Conservation (phyloP, 2,329 filamentous ascomycete genomes). For the Cordyceps javanica region DNA sequence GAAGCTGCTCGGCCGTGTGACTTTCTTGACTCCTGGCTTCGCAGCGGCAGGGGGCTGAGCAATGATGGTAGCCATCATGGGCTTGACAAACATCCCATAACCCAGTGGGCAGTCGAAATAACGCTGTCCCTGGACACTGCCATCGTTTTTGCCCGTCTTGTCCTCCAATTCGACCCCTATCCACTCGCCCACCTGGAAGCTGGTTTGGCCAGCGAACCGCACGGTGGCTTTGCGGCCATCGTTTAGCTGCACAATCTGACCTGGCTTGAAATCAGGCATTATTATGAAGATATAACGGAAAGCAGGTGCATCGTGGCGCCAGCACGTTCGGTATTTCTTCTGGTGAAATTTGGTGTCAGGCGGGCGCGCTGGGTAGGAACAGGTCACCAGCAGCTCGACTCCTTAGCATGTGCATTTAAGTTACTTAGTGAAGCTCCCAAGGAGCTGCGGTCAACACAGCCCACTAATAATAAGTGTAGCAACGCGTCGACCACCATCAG, state of each 20-base stretch:
- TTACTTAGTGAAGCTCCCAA: neutral
- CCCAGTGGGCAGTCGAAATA: constrained; percentile 83
- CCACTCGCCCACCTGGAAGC: constrained; percentile 80
- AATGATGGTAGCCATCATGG: constrained; percentile 58
- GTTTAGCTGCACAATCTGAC: constrained; percentile 71
- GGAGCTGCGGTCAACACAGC: neutral
- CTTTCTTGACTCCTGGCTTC: constrained; percentile 33
- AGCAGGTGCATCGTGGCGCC: constrained; percentile 28
- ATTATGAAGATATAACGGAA: constrained; percentile 27
- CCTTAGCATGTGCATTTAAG: neutral
- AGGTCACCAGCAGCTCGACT: neutral
- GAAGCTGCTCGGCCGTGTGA: constrained; percentile 48
- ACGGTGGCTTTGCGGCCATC: constrained; percentile 73
- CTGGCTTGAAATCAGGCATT: constrained; percentile 55
- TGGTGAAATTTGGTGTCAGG: neutral
- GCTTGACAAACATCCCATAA: constrained; percentile 77
- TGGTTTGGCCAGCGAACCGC: constrained; percentile 73
- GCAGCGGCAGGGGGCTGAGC: constrained; percentile 38
- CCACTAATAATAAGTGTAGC: neutral
- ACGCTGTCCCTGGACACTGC: constrained; percentile 75
- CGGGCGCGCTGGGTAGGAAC: neutral
- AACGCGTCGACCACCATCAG: neutral
- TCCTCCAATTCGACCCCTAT: constrained; percentile 83
- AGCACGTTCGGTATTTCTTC: neutral
- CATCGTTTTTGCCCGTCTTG: constrained; percentile 85